Base-by-base conservation (phyloP, 169 alveolate genomes). In the Plasmodium coatneyi region DNA sequence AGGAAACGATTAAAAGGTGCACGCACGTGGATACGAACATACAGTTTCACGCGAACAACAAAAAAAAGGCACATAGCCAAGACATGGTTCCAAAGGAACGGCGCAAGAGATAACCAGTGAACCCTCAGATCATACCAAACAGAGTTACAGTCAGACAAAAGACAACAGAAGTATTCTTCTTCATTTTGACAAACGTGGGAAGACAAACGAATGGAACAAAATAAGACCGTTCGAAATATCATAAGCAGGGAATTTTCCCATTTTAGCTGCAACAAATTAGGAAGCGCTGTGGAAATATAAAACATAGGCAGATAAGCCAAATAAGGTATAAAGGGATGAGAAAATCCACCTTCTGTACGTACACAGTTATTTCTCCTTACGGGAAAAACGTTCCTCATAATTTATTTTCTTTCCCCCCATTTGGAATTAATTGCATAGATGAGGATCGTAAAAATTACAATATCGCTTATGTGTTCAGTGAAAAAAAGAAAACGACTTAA, bases 121-220 rank as follows among this genome's bases (percentile, higher is more conserved):
- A 22, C 16, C 36, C n/a, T 66, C 76, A 19, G 32, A 25, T 66
- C 76, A 66, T 66, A 66, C 76, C 76, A 66, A 66, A 66, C 76
- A 66, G 7, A 16, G 30, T 66, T 66, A 66, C 19, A 66, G 28
- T 7, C 30, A 66, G 36, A 66, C 36, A 66, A 22, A 66, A 66
- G 76, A 66, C 76, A 66, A 66, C 76, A 66, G 76, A 66, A 66
- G 39, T 9, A 66, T 66, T 66, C 39, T 5, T 66, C 76, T 66
- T 66, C 76, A 66, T 66, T 66, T 66, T 66, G 32, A 28, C 16
- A 19, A 66, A 66, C 41, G 22, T 28, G 6, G 76, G 76, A n/a
- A n/a, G n/a, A 28, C 30, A 3, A 66, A 66, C 34, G n/a, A 66
- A 66, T 9, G n/a, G 36, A 66, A 66, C 22, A 66, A 66, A 66